These are phyloP conservation scores for Grigorovia jiainica DNA, from an alignment of 805 yeast genomes.

Conservation along the genomic window DNA sequence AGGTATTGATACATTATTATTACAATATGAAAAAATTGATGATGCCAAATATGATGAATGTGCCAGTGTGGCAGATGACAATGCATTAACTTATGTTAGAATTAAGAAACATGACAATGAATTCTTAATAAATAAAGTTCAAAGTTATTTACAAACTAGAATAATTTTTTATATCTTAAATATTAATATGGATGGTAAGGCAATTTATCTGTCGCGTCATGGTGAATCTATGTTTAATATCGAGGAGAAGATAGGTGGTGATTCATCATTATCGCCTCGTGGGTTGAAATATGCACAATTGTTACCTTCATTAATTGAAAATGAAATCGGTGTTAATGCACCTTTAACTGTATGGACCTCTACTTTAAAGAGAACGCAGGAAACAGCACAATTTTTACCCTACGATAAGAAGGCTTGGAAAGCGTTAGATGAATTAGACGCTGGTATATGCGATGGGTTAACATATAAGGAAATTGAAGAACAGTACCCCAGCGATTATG, in stretches of 20 bases:
- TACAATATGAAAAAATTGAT: constrained; percentile 73
- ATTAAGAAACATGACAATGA: constrained; percentile 81
- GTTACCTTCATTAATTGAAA: constrained; percentile 64
- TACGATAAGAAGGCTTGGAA: constrained; percentile 86
- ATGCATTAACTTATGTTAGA: constrained; percentile 71
- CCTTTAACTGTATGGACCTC: constrained; percentile 91
- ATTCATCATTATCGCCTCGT: constrained; percentile 71
- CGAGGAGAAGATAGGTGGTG: constrained; percentile 94
- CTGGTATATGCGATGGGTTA: constrained; percentile 94
- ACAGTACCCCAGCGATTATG: constrained; percentile 84
- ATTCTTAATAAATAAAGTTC: constrained; percentile 77
- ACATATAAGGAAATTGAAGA: constrained; percentile 87
- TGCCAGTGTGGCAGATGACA: not conserved
- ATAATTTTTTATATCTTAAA: constrained; percentile 95
- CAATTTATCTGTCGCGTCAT: constrained; percentile 88
- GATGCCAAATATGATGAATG: constrained; percentile 49
- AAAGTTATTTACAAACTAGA: constrained; percentile 79
- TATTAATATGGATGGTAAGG: constrained; percentile 81
- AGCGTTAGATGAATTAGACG: constrained; percentile 91
- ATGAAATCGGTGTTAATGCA: constrained; percentile 38
- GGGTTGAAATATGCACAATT: constrained; percentile 76
- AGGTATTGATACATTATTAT: constrained; percentile 77
- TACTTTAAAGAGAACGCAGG: constrained; percentile 81
- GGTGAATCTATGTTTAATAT: constrained; percentile 90
- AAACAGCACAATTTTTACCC: constrained; percentile 74